A percentile compares a stretch with the other conserved stretches of the same genome.
These are phyloP conservation scores for Mucor piriformis DNA, from an alignment of 371 early-diverging fungal species.

Conservation along the genomic window DNA sequence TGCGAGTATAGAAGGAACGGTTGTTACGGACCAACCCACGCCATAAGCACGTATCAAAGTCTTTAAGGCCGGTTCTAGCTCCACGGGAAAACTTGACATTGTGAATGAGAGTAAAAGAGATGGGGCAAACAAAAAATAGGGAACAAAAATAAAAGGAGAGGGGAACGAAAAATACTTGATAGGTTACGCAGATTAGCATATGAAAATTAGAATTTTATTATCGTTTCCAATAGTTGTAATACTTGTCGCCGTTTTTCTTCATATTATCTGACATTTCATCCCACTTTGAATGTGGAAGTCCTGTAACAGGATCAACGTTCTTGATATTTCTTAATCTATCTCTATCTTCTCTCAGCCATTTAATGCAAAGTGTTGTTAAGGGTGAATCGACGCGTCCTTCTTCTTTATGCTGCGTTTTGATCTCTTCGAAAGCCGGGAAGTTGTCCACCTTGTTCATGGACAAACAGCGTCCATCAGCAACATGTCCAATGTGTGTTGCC, in stretches of 20 bases:
- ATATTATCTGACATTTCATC: conserved; percentile 75
- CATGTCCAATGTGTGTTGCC: conserved; percentile 79
- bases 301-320: conserved; percentile 36
- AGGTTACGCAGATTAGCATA: conserved; percentile 6
- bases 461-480: conserved; percentile 61
- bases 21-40: conserved; percentile 42
- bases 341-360: conserved; percentile 49
- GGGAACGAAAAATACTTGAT: neutral
- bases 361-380: conserved; percentile 59
- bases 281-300: conserved; percentile 65
- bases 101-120: neutral
- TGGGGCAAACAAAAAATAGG: neutral
- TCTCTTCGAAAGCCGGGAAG: conserved; percentile 55
- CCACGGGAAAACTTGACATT: neutral
- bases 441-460: conserved; percentile 27
- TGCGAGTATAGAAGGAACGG: conserved; percentile 28
- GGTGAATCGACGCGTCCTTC: conserved; percentile 61
- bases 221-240: conserved; percentile 49
- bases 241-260: conserved; percentile 71
- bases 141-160: neutral
- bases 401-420: conserved; percentile 34
- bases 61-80: conserved; percentile 26
- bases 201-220: conserved; percentile 17
- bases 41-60: conserved; percentile 47
- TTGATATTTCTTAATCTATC: conserved; percentile 26